phyloP scores from a whole-genome alignment of 2,329 filamentous ascomycete genomes.

The Pseudonectria buxi region DNA sequence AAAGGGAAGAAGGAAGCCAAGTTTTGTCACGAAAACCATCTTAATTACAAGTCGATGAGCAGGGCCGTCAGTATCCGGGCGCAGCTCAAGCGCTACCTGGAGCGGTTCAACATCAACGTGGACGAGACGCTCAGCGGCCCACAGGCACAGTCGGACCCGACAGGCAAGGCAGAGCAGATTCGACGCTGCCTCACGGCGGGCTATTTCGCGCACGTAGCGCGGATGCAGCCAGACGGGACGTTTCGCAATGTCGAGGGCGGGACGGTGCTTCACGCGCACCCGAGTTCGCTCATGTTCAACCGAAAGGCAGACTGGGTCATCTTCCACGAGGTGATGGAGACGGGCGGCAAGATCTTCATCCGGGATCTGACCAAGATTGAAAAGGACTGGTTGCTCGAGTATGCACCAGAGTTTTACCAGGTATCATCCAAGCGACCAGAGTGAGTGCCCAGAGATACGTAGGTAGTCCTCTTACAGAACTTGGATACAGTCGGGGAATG shows the following conservation, averaged over 20 bases:
- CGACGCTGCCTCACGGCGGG: slow-evolving; percentile 79
- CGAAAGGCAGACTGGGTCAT: slow-evolving; percentile 95
- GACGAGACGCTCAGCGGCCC: slow-evolving; percentile 52
- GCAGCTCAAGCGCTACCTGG: slow-evolving; percentile 80
- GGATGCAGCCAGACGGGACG: slow-evolving; percentile 88
- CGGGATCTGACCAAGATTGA: slow-evolving; percentile 90
- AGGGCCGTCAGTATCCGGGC: slow-evolving; percentile 79
- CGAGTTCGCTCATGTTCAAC: slow-evolving; percentile 91
- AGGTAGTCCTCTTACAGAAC: too few relatives aligned
- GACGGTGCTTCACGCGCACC: slow-evolving; percentile 77
- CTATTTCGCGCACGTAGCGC: slow-evolving; percentile 88
- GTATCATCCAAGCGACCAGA: slow-evolving; percentile 34
- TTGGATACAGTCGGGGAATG: too few relatives aligned
- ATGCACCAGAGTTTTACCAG: slow-evolving; percentile 76
- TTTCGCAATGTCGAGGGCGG: slow-evolving; percentile 80
- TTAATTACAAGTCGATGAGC: slow-evolving; percentile 80
- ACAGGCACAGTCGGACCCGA: slow-evolving; percentile 22
- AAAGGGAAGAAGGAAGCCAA: slow-evolving; percentile 74
- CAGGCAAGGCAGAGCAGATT: slow-evolving; percentile 61
- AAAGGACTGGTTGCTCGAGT: slow-evolving; percentile 85
- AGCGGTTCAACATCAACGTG: slow-evolving; percentile 69
- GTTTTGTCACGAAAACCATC: slow-evolving; percentile 79
- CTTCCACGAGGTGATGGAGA: slow-evolving; percentile 90
- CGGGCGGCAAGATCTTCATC: slow-evolving; percentile 80
- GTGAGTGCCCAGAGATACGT: slow-evolving; percentile 8